phyloP scores from a whole-genome alignment of 108 stramenopile genomes.

The Chaetoceros muelleri region DNA sequence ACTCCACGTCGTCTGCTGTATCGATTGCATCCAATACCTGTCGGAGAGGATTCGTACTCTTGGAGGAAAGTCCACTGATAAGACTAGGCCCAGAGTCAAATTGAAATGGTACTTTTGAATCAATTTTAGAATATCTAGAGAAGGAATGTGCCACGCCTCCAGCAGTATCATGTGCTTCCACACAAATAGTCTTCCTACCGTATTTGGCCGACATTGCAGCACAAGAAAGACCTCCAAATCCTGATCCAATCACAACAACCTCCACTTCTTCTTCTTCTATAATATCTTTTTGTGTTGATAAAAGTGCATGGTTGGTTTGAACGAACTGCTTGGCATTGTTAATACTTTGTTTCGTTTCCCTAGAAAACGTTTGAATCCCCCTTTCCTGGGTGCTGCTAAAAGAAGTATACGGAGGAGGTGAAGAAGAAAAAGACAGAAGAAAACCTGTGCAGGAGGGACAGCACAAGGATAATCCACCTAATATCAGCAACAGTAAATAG shows the following conservation, averaged over 20 bases:
- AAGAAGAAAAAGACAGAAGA: no score
- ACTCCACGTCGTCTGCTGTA: conserved; percentile 32
- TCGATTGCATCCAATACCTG: conserved; percentile 83
- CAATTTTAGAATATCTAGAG: conserved; percentile 30
- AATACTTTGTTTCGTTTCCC: no score
- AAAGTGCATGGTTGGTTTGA: no score
- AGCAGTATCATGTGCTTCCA: conserved; percentile 78
- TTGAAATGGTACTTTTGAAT: conserved; percentile 26
- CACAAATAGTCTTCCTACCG: conserved; percentile 57
- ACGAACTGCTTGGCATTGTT: no score
- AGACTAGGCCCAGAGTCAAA: conserved; percentile 65
- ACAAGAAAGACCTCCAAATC: conserved; percentile 75
- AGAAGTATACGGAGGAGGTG: no score
- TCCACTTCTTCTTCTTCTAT: conserved; percentile 60
- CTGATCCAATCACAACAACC: conserved; percentile 69
- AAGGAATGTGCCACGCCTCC: conserved; percentile 83
- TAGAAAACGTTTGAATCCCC: no score
- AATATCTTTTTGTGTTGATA: conserved; percentile 2
- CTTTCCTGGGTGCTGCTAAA: no score
- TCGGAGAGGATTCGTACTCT: conserved; percentile 68
- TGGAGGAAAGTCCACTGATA: conserved; percentile 36
- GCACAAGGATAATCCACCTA: no score
- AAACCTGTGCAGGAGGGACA: no score
- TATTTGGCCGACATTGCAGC: conserved; percentile 62
- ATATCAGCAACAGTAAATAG: no score